phyloP scores from a whole-genome alignment of 768 basidiomycete genomes.

The Gyrodon lividus region DNA sequence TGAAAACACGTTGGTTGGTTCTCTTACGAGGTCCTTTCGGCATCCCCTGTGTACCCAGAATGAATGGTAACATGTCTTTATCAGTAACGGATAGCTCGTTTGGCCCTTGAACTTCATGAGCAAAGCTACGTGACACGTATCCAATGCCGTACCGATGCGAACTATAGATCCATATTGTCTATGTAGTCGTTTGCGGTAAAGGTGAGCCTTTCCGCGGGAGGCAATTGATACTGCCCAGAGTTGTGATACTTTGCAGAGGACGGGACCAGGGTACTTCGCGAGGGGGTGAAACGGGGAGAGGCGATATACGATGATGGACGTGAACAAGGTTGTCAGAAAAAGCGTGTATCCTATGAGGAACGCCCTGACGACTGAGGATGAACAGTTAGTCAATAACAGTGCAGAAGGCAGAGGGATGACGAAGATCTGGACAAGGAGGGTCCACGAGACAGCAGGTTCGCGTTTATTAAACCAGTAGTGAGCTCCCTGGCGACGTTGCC shows the following conservation, averaged over 20 bases:
- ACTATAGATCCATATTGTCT: constrained; percentile 32
- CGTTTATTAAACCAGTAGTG: constrained; percentile 18
- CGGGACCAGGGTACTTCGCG: constrained; percentile 37
- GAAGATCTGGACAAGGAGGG: constrained; percentile 9
- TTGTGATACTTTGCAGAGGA: constrained; percentile 31
- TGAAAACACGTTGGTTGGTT: background rate
- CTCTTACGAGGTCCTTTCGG: constrained; percentile 31
- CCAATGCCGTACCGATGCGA: constrained; percentile 28
- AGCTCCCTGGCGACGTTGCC: constrained; percentile 4
- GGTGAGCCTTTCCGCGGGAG: constrained; percentile 19
- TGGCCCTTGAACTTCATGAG: constrained; percentile 31
- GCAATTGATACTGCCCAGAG: constrained; percentile 22
- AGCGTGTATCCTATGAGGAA: constrained; percentile 12
- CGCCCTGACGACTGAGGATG: constrained; percentile 3
- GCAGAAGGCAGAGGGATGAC: constrained; percentile 13
- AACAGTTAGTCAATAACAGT: constrained; percentile 9
- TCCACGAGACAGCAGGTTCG: constrained; percentile 17
- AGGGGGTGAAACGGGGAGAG: constrained; percentile 40
- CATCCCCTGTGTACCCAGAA: constrained; percentile 26
- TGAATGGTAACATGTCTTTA: constrained; percentile 21
- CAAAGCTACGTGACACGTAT: background rate
- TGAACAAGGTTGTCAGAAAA: constrained; percentile 20
- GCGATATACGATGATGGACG: constrained; percentile 35
- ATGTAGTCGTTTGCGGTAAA: constrained; percentile 25
- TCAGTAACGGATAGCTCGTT: constrained; percentile 36